Evolutionary conservation across 805 yeast genomes (phyloP), one percentile per base, ranked within the genome.

Genomic region (Metschnikowia vanudenii): DNA sequence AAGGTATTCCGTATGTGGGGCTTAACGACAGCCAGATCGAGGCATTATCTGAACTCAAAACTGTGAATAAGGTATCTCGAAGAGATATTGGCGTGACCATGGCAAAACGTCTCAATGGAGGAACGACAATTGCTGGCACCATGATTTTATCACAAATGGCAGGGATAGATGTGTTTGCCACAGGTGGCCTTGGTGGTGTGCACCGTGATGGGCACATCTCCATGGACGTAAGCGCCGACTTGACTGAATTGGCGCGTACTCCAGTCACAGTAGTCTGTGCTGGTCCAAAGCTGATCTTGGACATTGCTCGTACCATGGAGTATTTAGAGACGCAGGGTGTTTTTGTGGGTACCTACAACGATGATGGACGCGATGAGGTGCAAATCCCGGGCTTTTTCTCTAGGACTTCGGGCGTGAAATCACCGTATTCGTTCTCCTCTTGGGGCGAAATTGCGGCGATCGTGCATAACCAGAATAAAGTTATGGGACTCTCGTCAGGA

Each of bases 121-220:
- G 96, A 6, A 90, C 97, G 1, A 89, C 97, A 0, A 88, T 89
- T 47, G 88, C 96, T 2, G 83, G 87, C 22, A 89, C 96, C 0
- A 88, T 88, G 95, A 84, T 89, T 17, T 63, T 90, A 16, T 82
- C 96, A 1, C 73, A 81, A 43, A 59, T 67, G 57, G 90, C 91
- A 0, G 94, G 95, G 0, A 86, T 89, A 54, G 76, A 79, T 55
- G 88, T 90, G 11, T 90, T 89, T 72, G 94, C 95, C 1, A 90
- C 97, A 2, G 97, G 97, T 28, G 97, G 97, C 0, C 73, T 89
- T 16, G 97, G 97, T 17, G 97, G 97, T 17, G 96, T 88, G 10
- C 96, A 89, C 57, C 75, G 88, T 46, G 86, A 85, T 7, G 92
- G 86, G 17, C 85, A 85, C 45, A 53, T 66, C 24, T 80, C 90